Percentiles rank a stretch among this genome's conserved stretches.
These are phyloP conservation scores for Fusarium concolor DNA, from an alignment of 2,329 filamentous ascomycete genomes.

Conservation along the genomic window DNA sequence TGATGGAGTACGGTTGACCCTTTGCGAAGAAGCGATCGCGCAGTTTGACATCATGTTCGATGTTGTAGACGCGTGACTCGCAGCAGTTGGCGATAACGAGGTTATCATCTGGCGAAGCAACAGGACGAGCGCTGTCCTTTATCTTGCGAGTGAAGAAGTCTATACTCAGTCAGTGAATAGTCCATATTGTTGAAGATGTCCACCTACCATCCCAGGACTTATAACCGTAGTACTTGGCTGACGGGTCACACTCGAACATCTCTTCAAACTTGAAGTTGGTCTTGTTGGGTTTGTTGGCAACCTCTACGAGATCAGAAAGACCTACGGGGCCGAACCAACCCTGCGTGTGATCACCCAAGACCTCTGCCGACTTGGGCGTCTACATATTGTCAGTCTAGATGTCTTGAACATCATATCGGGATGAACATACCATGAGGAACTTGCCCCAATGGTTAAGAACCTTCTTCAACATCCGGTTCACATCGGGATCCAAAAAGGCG, in stretches of 20 bases:
- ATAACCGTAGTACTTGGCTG: conserved; percentile 67
- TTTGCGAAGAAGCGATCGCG: conserved; percentile 77
- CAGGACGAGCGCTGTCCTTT: conserved; percentile 64
- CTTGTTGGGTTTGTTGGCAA: conserved; percentile 60
- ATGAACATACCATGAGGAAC: conserved; percentile 57
- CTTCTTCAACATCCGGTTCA: conserved; percentile 65
- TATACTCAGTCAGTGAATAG: conserved; percentile 10
- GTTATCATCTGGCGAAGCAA: conserved; percentile 67
- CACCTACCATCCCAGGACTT: conserved; percentile 72
- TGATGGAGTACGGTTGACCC: conserved; percentile 73
- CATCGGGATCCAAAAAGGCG: conserved; percentile 66
- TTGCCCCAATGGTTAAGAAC: conserved; percentile 69
- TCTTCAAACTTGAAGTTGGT: conserved; percentile 65
- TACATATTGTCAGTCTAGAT: conserved; percentile 22
- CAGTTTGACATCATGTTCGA: conserved; percentile 62
- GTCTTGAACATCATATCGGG: rapidly evolving
- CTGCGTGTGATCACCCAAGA: conserved; percentile 56
- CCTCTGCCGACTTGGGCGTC: conserved; percentile 65
- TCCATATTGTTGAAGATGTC: rapidly evolving
- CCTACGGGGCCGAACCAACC: conserved; percentile 69
- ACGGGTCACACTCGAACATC: conserved; percentile 70
- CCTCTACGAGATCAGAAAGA: conserved; percentile 60
- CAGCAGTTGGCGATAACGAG: conserved; percentile 70
- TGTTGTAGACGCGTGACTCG: conserved; percentile 69
- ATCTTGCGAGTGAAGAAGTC: conserved; percentile 75